Evolutionary conservation across 176 grass and related monocot species (phyloP).

Genomic region (Poa annua): DNA sequence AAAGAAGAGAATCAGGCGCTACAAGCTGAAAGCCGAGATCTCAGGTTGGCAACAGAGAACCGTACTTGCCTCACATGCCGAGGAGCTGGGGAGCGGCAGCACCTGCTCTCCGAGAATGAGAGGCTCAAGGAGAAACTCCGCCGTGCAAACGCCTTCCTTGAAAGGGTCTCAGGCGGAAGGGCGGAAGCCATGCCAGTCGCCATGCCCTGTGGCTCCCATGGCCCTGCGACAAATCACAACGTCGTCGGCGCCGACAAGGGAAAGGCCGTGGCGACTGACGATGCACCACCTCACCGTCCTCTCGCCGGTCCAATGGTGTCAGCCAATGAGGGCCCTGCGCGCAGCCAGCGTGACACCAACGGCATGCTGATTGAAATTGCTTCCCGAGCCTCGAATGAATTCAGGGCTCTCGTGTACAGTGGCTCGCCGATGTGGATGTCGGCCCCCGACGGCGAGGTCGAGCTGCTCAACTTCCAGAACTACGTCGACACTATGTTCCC

Average conservation of each 20-base stretch:
- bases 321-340: too few relatives aligned
- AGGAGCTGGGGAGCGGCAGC: background rate
- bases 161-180: background rate
- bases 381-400: background rate
- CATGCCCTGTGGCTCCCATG: background rate
- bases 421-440: slow-evolving; percentile 18
- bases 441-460: background rate
- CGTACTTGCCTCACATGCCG: background rate
- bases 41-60: background rate
- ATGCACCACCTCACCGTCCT: background rate
- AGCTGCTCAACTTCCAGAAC: background rate
- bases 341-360: background rate
- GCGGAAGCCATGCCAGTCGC: background rate
- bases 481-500: background rate
- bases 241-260: background rate
- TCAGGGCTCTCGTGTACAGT: background rate
- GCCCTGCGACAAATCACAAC: background rate
- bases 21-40: background rate
- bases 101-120: slow-evolving; percentile 14
- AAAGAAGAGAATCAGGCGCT: background rate
- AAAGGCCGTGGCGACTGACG: background rate
- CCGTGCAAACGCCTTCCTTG: background rate
- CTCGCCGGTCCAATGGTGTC: background rate
- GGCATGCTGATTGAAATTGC: background rate
- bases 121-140: background rate